These are phyloP conservation scores for Grosmannia serpens DNA, from an alignment of 2,329 filamentous ascomycete genomes.

Conservation along the genomic window DNA sequence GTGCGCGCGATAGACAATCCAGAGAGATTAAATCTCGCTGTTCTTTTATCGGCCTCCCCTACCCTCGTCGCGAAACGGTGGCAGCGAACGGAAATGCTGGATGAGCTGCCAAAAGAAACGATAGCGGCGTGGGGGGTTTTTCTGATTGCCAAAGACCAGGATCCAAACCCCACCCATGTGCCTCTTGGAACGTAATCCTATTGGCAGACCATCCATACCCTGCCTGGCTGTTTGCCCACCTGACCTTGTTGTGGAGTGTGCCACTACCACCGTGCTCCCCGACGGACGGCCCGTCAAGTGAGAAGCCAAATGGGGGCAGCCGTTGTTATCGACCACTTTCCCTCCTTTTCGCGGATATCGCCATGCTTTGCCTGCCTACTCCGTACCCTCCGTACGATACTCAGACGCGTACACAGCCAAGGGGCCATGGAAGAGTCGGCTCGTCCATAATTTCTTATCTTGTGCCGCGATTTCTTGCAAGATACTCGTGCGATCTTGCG, in stretches of 20 bases:
- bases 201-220: slow-evolving; percentile 2
- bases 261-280: not conserved
- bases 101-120: not conserved
- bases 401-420: too few species aligned
- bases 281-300: not conserved
- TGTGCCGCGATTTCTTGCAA: too few species aligned
- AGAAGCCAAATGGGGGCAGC: too few species aligned
- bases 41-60: too few species aligned
- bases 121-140: not conserved
- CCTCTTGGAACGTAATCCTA: slow-evolving; percentile 6
- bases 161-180: slow-evolving; percentile 4
- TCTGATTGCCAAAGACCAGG: not conserved
- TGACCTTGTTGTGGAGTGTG: not conserved
- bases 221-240: not conserved
- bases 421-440: too few species aligned
- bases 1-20: too few species aligned
- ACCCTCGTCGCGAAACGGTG: not conserved
- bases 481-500: too few species aligned
- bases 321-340: not conserved
- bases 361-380: not conserved
- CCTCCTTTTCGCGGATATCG: not conserved
- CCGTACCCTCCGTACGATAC: too few species aligned
- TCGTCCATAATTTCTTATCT: too few species aligned
- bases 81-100: not conserved
- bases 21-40: too few species aligned